phyloP scores from a whole-genome alignment of 768 basidiomycete species.

The Cantharellus anzutake region DNA sequence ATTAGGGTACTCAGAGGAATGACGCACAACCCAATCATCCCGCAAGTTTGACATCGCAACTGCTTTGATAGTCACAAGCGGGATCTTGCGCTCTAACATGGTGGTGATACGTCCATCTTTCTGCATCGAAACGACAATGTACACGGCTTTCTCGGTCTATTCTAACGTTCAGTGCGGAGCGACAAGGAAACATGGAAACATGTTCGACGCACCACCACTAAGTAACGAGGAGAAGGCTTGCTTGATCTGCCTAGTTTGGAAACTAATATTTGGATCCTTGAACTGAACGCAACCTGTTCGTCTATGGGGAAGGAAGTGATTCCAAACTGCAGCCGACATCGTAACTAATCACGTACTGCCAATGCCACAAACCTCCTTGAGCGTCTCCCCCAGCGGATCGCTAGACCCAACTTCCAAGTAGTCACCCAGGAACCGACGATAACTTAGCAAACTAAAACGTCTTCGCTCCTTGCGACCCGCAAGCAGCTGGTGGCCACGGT shows the following conservation, averaged over 20 bases:
- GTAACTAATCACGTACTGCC: slow-evolving; percentile 32
- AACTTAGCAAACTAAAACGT: slow-evolving; percentile 82
- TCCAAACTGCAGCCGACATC: not conserved
- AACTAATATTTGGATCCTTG: slow-evolving; percentile 60
- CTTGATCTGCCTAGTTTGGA: slow-evolving; percentile 76
- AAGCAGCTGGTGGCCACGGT: slow-evolving; percentile 85
- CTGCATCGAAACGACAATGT: slow-evolving; percentile 44
- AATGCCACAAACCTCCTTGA: slow-evolving; percentile 53
- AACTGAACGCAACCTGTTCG: slow-evolving; percentile 73
- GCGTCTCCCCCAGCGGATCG: slow-evolving; percentile 48
- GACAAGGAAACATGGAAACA: not conserved
- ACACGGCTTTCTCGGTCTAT: slow-evolving; percentile 71
- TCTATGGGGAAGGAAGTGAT: slow-evolving; percentile 20
- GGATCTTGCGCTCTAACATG: slow-evolving; percentile 70
- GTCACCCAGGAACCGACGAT: slow-evolving; percentile 89
- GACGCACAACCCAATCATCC: slow-evolving; percentile 84
- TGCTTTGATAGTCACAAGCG: slow-evolving; percentile 69
- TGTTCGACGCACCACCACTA: slow-evolving; percentile 52
- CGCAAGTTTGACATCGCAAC: slow-evolving; percentile 75
- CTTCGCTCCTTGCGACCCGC: slow-evolving; percentile 85
- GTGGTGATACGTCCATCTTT: slow-evolving; percentile 43
- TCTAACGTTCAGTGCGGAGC: slow-evolving; percentile 4
- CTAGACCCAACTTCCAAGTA: slow-evolving; percentile 82
- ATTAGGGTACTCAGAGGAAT: not conserved
- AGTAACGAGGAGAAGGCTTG: slow-evolving; percentile 76